Evolutionary conservation across 163 green algal species (phyloP).

Genomic region (Chlamydomonas reinhardtii): DNA sequence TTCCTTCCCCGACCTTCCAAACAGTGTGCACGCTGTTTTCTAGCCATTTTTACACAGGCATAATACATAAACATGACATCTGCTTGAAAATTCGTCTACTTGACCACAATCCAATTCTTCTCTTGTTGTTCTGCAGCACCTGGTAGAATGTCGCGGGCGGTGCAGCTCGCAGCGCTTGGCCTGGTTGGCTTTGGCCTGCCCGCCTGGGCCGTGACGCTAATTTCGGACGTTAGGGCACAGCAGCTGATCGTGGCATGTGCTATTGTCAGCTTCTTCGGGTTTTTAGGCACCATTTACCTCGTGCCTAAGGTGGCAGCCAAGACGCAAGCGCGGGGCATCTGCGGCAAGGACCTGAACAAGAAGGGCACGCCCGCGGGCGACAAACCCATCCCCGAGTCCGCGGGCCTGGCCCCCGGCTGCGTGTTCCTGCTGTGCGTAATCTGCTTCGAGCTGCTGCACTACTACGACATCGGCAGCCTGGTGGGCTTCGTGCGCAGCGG

Average conservation of each 20-base stretch:
- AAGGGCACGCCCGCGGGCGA: slow-evolving; percentile 88
- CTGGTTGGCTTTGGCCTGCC: slow-evolving; percentile 37
- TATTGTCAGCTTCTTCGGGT: slow-evolving; percentile 53
- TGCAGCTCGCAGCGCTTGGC: slow-evolving; percentile 50
- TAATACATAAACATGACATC: no score
- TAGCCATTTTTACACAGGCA: no score
- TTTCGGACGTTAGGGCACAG: slow-evolving; percentile 44
- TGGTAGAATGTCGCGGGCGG: slow-evolving; percentile 5
- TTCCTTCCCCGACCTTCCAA: no score
- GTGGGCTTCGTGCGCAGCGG: slow-evolving; percentile 66
- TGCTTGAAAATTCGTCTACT: no score
- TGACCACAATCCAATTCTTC: no score
- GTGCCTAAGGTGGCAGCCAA: slow-evolving; percentile 71
- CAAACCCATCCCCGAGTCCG: slow-evolving; percentile 89
- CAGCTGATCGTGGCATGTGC: slow-evolving; percentile 55
- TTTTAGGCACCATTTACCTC: slow-evolving; percentile 59
- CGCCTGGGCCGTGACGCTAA: slow-evolving; percentile 39
- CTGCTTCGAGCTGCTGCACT: slow-evolving; percentile 94
- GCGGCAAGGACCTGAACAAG: slow-evolving; percentile 98
- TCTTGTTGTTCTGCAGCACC: no score
- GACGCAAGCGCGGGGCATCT: slow-evolving; percentile 82
- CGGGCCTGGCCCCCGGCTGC: slow-evolving; percentile 90
- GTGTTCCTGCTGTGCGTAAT: slow-evolving; percentile 95
- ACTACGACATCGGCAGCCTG: slow-evolving; percentile 78
- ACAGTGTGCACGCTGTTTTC: no score